Conservation (phyloP, 2,329 filamentous ascomycete species). For the Amesomyces nigricolor region DNA sequence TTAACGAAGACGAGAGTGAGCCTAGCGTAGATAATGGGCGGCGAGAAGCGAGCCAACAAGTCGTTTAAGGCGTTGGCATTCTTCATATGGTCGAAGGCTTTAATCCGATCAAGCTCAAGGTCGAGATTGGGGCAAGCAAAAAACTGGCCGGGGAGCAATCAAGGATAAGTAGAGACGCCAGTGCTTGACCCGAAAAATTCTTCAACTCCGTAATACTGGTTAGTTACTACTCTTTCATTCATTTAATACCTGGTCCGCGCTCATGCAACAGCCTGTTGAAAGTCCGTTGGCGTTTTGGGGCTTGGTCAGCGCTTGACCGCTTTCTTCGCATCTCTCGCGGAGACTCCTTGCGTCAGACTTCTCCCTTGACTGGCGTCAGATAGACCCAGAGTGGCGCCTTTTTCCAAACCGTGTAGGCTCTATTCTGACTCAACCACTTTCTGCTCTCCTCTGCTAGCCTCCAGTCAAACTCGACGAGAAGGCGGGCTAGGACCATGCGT, state of each 20-base stretch:
- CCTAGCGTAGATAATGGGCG: slow-evolving; percentile 33
- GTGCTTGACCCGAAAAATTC: too few species aligned
- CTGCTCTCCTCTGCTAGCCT: slow-evolving; percentile 33
- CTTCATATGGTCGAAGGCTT: slow-evolving; percentile 41
- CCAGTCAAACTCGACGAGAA: slow-evolving; percentile 47
- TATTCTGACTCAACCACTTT: slow-evolving; percentile 36
- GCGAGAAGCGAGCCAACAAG: slow-evolving; percentile 1
- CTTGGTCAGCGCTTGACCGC: too few species aligned
- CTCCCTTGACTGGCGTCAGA: slow-evolving; percentile 30
- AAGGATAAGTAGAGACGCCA: too few species aligned
- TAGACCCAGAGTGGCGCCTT: slow-evolving; percentile 34
- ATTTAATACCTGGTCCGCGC: too few species aligned
- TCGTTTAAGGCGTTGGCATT: slow-evolving; percentile 41
- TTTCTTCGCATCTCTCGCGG: too few species aligned
- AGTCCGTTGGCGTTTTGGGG: too few species aligned
- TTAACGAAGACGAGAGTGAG: slow-evolving; percentile 38
- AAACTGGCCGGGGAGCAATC: not conserved
- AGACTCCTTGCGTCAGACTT: too few species aligned
- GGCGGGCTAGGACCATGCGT: slow-evolving; percentile 41
- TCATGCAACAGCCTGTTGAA: too few species aligned
- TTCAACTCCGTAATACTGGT: too few species aligned
- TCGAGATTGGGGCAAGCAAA: slow-evolving; percentile 31
- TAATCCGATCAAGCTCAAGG: slow-evolving; percentile 40
- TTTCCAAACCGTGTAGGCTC: slow-evolving; percentile 36
- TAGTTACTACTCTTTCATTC: too few species aligned